Evolutionary conservation across 768 basidiomycete genomes (phyloP).

Genomic region (Russula griseocarnosa): DNA sequence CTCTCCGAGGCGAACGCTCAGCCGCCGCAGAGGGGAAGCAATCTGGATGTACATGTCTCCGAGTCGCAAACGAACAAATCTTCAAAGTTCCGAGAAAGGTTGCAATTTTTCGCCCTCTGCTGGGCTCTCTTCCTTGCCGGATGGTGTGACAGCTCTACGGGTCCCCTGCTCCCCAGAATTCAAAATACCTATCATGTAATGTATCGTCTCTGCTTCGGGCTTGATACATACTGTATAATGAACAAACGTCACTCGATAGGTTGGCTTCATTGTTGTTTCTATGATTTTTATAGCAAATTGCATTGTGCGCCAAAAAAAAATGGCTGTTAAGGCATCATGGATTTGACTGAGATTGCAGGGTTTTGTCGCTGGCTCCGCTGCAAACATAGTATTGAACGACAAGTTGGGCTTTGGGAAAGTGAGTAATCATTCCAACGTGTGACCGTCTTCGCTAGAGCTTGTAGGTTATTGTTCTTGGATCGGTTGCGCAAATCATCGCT

Average conservation of each 20-base stretch:
- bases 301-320: conserved; percentile 34
- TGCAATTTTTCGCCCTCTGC: conserved; percentile 56
- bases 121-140: conserved; percentile 59
- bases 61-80: not conserved
- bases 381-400: conserved; percentile 47
- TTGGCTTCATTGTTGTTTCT: conserved; percentile 53
- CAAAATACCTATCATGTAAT: conserved; percentile 52
- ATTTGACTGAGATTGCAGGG: conserved; percentile 37
- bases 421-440: not conserved
- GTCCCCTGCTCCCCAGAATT: conserved; percentile 70
- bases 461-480: conserved; percentile 44
- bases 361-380: conserved; percentile 44
- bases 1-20: not conserved
- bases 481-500: conserved; percentile 49
- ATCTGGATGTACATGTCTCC: not conserved
- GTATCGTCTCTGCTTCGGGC: not conserved
- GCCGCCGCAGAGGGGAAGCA: not conserved
- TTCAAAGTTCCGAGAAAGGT: conserved; percentile 18
- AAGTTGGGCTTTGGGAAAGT: conserved; percentile 49
- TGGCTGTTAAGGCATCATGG: not conserved
- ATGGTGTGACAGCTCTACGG: conserved; percentile 75
- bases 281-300: conserved; percentile 55
- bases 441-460: not conserved
- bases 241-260: conserved; percentile 32
- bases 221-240: not conserved